Base-by-base conservation (phyloP, 352 stramenopile species). In the Phytophthora palmivora region DNA sequence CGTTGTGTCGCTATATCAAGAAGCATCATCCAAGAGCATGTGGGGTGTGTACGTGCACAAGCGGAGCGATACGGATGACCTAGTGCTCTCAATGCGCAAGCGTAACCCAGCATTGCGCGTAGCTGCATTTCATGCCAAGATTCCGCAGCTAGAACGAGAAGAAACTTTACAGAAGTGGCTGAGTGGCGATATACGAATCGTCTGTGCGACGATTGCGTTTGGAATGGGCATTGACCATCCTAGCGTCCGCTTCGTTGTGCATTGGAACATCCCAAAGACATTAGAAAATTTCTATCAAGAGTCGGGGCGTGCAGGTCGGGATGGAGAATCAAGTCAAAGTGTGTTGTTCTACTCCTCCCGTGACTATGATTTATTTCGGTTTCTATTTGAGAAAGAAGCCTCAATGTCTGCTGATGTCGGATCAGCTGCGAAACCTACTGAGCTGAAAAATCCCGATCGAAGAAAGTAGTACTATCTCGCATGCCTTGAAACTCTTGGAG, bases 221-320 rank as follows among this genome's bases (percentile, higher is more conserved):
- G 92, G 92, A 37, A 87, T 98, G 70, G 94, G 94, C 43, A 98
- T 98, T 36, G 91, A 98, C 65, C 95, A 97, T 50, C 74, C 89
- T n/a, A 66, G 88, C 21, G 89, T 97, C 38, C 83, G 88, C 41
- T 97, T 97, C 52, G 88, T 98, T 6, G 68, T 97, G 18, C 91
- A 98, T 64, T 94, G 92, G 67, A 90, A 88, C 38, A 74, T 89
- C 34, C 80, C 82, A n/a, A 91, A 88, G 63, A 95, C 86, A 14
- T 66, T 99, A 6, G 97, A 99, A 67, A 95, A 90, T 10, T 98
- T 99, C 63, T 99, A 98, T 70, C 96, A 99, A 76, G 96, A 99
- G 82, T 92, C 87, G 3, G 97, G 97, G 0, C 80, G 97, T 38
- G 97, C 94, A 14, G 97, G 97, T 16, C 82, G 97, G 43, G 97